Conservation (phyloP, 163 green algal species). For the Scenedesmus sp. region DNA sequence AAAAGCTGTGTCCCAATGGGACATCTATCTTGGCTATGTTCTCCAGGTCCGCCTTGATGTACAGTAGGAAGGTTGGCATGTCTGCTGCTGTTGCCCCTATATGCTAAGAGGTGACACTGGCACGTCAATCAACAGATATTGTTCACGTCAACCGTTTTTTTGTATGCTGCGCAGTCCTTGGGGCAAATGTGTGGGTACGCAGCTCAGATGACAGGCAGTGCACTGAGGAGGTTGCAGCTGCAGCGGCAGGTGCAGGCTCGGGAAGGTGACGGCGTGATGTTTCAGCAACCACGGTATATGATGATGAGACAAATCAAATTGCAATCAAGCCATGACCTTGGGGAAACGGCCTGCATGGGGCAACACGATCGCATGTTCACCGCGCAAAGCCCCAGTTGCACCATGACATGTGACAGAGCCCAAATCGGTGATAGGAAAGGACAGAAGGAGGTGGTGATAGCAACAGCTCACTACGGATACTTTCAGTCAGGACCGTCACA, state of each 20-base stretch:
- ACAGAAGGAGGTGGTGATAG: neutral
- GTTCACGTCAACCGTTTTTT: neutral
- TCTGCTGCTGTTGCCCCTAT: neutral
- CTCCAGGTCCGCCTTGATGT: constrained; percentile 69
- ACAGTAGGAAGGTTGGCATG: constrained; percentile 62
- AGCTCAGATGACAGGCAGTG: neutral
- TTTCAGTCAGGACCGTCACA: neutral
- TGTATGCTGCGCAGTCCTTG: neutral
- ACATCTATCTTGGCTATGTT: constrained; percentile 63
- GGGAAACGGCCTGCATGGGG: neutral
- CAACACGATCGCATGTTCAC: neutral
- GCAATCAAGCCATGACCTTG: neutral
- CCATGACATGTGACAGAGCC: neutral
- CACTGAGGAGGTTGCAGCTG: neutral
- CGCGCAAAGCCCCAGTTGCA: constrained; percentile 2
- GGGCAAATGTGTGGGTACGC: neutral
- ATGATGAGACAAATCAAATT: neutral
- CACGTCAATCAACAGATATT: neutral
- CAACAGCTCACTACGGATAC: neutral
- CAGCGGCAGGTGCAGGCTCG: neutral
- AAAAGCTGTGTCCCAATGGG: constrained; percentile 52
- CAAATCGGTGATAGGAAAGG: neutral
- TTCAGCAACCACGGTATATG: neutral
- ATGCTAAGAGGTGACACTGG: neutral
- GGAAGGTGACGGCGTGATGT: neutral